Conservation (phyloP, 2,329 filamentous ascomycete genomes). For the Neonectria neomacrospora region DNA sequence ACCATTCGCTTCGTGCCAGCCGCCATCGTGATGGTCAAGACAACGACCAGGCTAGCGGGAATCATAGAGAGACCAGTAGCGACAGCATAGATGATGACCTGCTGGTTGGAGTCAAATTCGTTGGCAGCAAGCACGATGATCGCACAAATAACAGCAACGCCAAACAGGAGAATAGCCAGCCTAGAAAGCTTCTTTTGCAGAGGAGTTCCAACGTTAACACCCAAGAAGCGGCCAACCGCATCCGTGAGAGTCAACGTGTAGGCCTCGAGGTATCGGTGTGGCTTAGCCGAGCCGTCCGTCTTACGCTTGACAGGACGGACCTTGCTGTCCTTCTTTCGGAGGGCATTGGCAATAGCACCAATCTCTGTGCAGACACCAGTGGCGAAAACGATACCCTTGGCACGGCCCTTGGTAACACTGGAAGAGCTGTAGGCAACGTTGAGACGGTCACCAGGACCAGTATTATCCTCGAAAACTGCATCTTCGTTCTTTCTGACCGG, state of each 20-base stretch:
- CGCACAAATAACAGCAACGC: slow-evolving; percentile 73
- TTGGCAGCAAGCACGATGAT: slow-evolving; percentile 76
- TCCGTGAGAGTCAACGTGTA: slow-evolving; percentile 59
- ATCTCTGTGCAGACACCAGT: slow-evolving; percentile 72
- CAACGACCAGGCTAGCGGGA: slow-evolving; percentile 59
- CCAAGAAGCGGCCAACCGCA: slow-evolving; percentile 71
- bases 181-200: slow-evolving; percentile 76
- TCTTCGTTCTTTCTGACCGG: slow-evolving; percentile 66
- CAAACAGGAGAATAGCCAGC: slow-evolving; percentile 75
- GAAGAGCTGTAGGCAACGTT: slow-evolving; percentile 73
- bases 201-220: slow-evolving; percentile 75
- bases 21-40: slow-evolving; percentile 70
- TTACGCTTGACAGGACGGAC: slow-evolving; percentile 52
- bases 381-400: slow-evolving; percentile 68
- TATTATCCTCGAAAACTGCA: slow-evolving; percentile 55
- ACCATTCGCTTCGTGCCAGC: slow-evolving; percentile 65
- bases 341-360: slow-evolving; percentile 65
- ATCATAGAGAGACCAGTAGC: slow-evolving; percentile 62
- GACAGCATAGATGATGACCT: slow-evolving; percentile 68
- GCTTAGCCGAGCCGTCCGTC: slow-evolving; percentile 54
- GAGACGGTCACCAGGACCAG: slow-evolving; percentile 64
- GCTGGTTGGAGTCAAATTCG: slow-evolving; percentile 60
- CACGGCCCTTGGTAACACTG: slow-evolving; percentile 70
- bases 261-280: slow-evolving; percentile 49
- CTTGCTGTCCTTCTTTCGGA: slow-evolving; percentile 50